A percentile compares a stretch with the other conserved stretches of the same genome.
These are phyloP conservation scores for Bondarzewia mesenterica DNA, from an alignment of 1,284 basidiomycete genomes.

Conservation along the genomic window DNA sequence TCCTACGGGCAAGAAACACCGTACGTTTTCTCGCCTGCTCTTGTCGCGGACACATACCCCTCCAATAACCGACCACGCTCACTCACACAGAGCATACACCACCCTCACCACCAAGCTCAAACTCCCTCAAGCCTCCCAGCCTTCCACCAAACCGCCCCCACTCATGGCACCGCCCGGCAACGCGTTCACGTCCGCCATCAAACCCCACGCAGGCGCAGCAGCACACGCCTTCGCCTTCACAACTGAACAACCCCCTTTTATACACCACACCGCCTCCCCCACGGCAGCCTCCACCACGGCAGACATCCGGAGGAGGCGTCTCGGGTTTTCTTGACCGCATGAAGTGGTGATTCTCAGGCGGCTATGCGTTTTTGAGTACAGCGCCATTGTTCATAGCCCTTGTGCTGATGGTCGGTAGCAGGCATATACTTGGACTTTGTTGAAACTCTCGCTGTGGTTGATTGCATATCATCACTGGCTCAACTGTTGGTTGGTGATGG, in stretches of 20 bases:
- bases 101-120: not conserved
- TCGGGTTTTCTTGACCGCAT: not conserved
- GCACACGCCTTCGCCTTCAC: slow-evolving; percentile 36
- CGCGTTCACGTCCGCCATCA: slow-evolving; percentile 13
- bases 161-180: too few species aligned
- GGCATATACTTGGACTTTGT: too few species aligned
- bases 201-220: slow-evolving; percentile 24
- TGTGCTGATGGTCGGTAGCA: too few species aligned
- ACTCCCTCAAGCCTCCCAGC: not conserved
- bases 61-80: not conserved
- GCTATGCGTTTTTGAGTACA: not conserved
- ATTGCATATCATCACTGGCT: too few species aligned
- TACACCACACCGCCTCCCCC: slow-evolving; percentile 28
- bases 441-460: too few species aligned
- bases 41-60: not conserved
- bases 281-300: not conserved
- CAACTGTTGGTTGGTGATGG: too few species aligned
- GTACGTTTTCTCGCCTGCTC: not conserved
- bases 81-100: not conserved
- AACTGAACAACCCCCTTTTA: slow-evolving; percentile 34
- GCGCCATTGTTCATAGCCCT: too few species aligned
- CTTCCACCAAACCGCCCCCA: slow-evolving; percentile 8
- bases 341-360: not conserved
- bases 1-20: not conserved
- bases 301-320: not conserved